Conservation (phyloP, 306 rosid species). For the Quercus robur region DNA sequence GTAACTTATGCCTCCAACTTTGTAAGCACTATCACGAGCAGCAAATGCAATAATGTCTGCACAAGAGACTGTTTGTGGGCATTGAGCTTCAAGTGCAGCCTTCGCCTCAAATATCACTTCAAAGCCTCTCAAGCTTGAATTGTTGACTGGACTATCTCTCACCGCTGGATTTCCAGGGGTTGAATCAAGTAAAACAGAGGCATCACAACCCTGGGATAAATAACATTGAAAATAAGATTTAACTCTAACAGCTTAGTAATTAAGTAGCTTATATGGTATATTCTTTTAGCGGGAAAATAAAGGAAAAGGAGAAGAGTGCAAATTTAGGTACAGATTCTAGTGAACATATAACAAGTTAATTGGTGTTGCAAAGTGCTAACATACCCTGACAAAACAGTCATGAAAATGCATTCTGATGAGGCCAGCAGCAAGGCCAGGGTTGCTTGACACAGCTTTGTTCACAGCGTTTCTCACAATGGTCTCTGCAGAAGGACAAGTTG, state of each 20-base stretch:
- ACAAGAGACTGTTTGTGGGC: constrained; percentile 37
- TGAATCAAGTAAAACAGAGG: constrained; percentile 30
- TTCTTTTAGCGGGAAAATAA: background rate
- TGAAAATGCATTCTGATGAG: too few species aligned
- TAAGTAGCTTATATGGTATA: too few species aligned
- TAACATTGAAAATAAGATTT: background rate
- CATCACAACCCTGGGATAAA: constrained; percentile 36
- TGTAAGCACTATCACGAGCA: constrained; percentile 24
- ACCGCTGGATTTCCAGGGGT: constrained; percentile 25
- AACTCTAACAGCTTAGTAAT: background rate
- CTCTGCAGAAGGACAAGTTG: background rate
- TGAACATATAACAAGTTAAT: too few species aligned
- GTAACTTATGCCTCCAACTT: background rate
- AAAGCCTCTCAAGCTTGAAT: constrained; percentile 38
- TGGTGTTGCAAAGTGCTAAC: background rate
- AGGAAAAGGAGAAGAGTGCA: background rate
- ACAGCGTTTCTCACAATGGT: too few species aligned
- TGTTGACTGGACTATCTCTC: constrained; percentile 31
- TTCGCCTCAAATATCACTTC: constrained; percentile 37
- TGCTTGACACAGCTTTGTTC: too few species aligned
- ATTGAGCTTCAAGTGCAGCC: constrained; percentile 26
- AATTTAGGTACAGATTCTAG: too few species aligned
- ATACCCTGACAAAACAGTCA: constrained; percentile 21
- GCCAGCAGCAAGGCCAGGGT: too few species aligned
- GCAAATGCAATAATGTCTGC: constrained; percentile 45